Conservation (phyloP, 768 basidiomycete species). For the Sistotremastrum niveocremeum region DNA sequence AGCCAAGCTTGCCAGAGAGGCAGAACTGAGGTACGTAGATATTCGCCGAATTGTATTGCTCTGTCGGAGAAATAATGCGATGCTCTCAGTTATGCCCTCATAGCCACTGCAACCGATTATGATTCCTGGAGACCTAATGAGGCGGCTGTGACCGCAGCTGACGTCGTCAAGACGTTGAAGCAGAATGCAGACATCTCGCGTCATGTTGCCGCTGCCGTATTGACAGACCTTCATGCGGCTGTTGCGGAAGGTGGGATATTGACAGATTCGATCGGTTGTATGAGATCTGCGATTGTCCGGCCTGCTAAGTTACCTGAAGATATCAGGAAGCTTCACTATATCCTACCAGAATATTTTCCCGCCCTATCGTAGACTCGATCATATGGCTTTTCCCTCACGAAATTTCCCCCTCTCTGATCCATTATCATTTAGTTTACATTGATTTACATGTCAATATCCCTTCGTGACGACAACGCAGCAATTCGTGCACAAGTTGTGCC, state of each 20-base stretch:
- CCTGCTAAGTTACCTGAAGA: conserved; percentile 36
- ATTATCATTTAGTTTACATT: too few species aligned
- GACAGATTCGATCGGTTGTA: conserved; percentile 61
- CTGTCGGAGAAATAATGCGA: too few species aligned
- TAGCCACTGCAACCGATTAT: conserved; percentile 88
- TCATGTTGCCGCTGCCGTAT: conserved; percentile 52
- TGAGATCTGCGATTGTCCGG: conserved; percentile 81
- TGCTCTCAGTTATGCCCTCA: conserved; percentile 65
- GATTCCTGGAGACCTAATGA: conserved; percentile 84
- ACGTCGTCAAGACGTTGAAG: conserved; percentile 80
- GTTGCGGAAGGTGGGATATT: conserved; percentile 42
- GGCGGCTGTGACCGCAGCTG: conserved; percentile 76
- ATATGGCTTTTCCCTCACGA: too few species aligned
- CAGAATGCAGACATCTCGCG: conserved; percentile 78
- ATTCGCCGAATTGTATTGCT: not conserved
- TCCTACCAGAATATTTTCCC: conserved; percentile 66
- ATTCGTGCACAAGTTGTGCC: too few species aligned
- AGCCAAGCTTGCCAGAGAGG: conserved; percentile 92
- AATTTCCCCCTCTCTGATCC: too few species aligned
- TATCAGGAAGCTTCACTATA: conserved; percentile 52
- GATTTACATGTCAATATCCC: too few species aligned
- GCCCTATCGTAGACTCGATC: too few species aligned
- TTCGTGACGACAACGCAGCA: too few species aligned
- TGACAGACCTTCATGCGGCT: conserved; percentile 54
- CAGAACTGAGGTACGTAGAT: conserved; percentile 66